Percentiles rank a stretch among this genome's conserved stretches.
These are phyloP conservation scores for Leccinum subrobustum DNA, from an alignment of 1,284 basidiomycete genomes.

Conservation along the genomic window DNA sequence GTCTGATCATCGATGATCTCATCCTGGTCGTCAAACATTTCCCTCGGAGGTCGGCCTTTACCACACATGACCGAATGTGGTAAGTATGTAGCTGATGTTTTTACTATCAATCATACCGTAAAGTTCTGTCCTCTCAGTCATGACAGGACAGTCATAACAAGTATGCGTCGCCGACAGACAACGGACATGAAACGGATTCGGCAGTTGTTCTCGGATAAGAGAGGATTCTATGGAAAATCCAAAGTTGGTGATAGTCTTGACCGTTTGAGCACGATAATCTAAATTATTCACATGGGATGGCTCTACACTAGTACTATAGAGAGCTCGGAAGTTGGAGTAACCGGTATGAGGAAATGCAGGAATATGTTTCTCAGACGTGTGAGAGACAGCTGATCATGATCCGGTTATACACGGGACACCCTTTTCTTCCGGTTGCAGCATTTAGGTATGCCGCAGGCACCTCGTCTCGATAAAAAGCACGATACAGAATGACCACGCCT, in stretches of 20 bases:
- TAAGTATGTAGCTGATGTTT: not conserved
- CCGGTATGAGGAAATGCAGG: not conserved
- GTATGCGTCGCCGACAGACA: too few species aligned
- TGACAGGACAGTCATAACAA: not conserved
- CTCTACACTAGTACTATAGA: not conserved
- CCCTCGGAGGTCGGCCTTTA: not conserved
- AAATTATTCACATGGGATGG: not conserved
- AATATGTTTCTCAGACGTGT: not conserved
- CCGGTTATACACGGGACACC: constrained; percentile 1
- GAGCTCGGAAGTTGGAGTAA: not conserved
- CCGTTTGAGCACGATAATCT: not conserved
- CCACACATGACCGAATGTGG: not conserved
- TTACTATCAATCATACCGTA: not conserved
- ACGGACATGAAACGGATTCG: not conserved
- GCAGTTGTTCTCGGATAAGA: too few species aligned
- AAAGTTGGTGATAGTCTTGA: not conserved
- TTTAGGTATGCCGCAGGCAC: not conserved
- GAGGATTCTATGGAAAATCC: not conserved
- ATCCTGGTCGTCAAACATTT: not conserved
- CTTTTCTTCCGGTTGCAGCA: not conserved
- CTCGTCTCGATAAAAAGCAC: constrained; percentile 15
- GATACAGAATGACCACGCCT: not conserved
- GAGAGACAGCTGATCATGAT: not conserved
- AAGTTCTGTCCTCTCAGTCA: not conserved
- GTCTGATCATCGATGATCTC: not conserved